Base-by-base conservation (phyloP, 2,329 filamentous ascomycete species). In the Cytospora piceicola region DNA sequence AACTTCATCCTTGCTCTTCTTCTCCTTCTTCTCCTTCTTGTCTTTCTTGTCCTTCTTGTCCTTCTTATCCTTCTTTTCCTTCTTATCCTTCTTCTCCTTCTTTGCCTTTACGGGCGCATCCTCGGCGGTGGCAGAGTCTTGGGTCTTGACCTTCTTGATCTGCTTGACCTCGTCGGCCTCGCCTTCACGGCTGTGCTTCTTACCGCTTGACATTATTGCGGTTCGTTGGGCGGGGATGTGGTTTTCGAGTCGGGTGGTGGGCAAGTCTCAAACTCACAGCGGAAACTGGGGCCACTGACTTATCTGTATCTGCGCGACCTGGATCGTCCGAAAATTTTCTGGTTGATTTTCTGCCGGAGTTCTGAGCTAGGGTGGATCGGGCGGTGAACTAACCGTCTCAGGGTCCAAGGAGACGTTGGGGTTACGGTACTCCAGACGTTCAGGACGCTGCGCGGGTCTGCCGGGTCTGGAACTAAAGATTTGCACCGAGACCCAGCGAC, bases 141-240 rank as follows among this genome's bases (percentile, higher is more conserved):
- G 15, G 39, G 67, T 65, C 57, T 64, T 68, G 61, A 67, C 61
- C 49, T 66, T 68, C 58, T 68, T 68, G 52, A 51, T 39, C 58
- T 67, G 64, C 58, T 67, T 59, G 24, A 65, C 62, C 42, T 58
- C 67, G 14, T 67, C 61, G n/a, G 36, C 34, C 42, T 68, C 67
- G 55, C 60, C 67, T 42, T 68, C 67, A 42, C 59, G 58, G 56
- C 65, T 49, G 52, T 68, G 67, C 42, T 68, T 68, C 65, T 68
- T 68, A 8, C 65, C 58, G 59, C 64, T 67, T 17, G 67, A 68
- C 67, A 68, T 68, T 42, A 1, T 61, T 49, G 63, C 34, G 14
- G 51, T 14, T 4, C 7, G 9, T 34, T 20, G 11, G 6, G 46
- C 22, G 46, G 46, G 22, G n/a, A 20, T 49, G 46, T 24, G n/a